Evolutionary conservation across 192 early-diverging fungal species (phyloP), one percentile per base, ranked within the genome.

Genomic region (Rhizoclosmatium globosum): DNA sequence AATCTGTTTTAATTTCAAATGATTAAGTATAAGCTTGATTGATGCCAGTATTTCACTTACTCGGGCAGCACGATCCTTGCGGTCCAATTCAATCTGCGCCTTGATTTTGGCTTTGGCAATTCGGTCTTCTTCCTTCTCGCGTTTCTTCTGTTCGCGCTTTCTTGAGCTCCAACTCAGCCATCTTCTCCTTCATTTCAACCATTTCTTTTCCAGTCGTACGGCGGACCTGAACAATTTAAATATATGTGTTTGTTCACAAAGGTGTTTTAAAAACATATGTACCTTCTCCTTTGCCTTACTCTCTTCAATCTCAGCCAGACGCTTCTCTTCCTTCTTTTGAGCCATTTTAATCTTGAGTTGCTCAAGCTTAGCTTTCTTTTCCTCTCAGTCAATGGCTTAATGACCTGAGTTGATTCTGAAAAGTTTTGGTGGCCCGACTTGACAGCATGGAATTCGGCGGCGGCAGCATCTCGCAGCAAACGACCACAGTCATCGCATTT

Each of bases 401-500:
- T 95, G 2, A 83, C 87, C 39, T 89, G 83, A 0, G 92, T 93
- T 3, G 90, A 91, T 81, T 96, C 95, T 45, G 87, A 85, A 83
- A 95, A 95, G 80, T 93, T 92, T 45, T 85, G 82, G 76, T 96
- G 94, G 2, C 85, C 78, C 1, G 92, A 91, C 67, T 90, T 87
- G 57, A 90, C 85, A 38, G 95, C 95, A 81, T 95, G 95, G 68
- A 91, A 68, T 75, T 94, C 90, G 47, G 94, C 94, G 15, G 91
- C 89, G n/a, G 82, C 78, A 23, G 89, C 93, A 82, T 96, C 93
- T 47, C 90, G 83, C 50, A 96, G 85, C n/a, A 96, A 73, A 71
- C 92, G 89, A 50, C 91, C 87, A 72, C 95, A 96, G 69, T 95
- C 95, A 58, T 96, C 90, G 82, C 95, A 96, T 46, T 89, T 81